phyloP scores from a whole-genome alignment of 148 eudicot species.

The Chenopodium suecicum region DNA sequence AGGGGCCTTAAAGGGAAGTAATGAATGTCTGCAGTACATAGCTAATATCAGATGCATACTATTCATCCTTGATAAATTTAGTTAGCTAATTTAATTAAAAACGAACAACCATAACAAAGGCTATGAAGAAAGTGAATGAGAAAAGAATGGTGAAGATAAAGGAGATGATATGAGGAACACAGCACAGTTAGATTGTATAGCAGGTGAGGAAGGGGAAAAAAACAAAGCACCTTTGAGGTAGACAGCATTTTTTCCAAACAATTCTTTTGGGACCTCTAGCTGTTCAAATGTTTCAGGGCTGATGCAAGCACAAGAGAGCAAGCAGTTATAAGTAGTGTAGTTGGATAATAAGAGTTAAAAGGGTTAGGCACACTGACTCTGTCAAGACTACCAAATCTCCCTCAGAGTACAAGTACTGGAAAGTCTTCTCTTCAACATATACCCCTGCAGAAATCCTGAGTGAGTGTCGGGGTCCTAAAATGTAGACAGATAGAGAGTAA shows the following conservation, averaged over 20 bases:
- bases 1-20: background rate
- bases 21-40: background rate
- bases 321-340: too few species aligned
- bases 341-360: too few species aligned
- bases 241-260: constrained; percentile 72
- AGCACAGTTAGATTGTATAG: background rate
- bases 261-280: constrained; percentile 66
- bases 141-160: background rate
- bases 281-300: constrained; percentile 85
- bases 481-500: background rate
- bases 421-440: constrained; percentile 67
- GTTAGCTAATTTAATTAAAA: background rate
- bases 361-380: constrained; percentile 49
- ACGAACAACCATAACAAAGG: background rate
- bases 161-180: background rate
- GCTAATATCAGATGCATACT: constrained; percentile 3
- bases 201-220: background rate
- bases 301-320: constrained; percentile 17
- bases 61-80: background rate
- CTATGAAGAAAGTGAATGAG: background rate
- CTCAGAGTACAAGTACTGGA: constrained; percentile 71
- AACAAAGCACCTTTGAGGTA: constrained; percentile 61
- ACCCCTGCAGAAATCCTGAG: constrained; percentile 49
- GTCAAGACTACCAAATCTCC: constrained; percentile 65
- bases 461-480: background rate